Conservation (phyloP, 2,329 filamentous ascomycete species). For the Westerdykella aurantiaca region DNA sequence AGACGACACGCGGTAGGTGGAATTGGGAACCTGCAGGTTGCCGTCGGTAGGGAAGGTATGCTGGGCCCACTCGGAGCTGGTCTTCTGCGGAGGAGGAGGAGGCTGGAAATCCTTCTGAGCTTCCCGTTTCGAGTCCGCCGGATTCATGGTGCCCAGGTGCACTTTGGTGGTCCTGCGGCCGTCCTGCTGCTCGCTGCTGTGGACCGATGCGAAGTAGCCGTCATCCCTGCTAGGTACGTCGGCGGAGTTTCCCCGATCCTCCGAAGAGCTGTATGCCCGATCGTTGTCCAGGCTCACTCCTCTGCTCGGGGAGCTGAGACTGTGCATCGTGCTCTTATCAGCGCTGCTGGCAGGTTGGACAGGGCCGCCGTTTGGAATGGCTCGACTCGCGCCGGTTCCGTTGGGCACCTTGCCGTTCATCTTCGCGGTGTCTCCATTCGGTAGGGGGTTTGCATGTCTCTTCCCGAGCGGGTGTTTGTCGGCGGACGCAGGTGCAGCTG, state of each 20-base stretch:
- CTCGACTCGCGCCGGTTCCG: slow-evolving; percentile 19
- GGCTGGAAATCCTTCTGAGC: slow-evolving; percentile 24
- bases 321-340: slow-evolving; percentile 36
- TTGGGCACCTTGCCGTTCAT: slow-evolving; percentile 33
- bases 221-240: slow-evolving; percentile 37
- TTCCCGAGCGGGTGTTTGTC: slow-evolving; percentile 20
- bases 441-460: slow-evolving; percentile 16
- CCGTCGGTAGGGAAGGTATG: slow-evolving; percentile 17
- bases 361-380: slow-evolving; percentile 34
- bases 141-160: slow-evolving; percentile 27
- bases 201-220: slow-evolving; percentile 42
- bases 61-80: slow-evolving; percentile 10
- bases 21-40: slow-evolving; percentile 34
- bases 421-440: slow-evolving; percentile 24
- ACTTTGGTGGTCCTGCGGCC: slow-evolving; percentile 34
- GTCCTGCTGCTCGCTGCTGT: slow-evolving; percentile 33
- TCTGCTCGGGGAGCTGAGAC: slow-evolving; percentile 17
- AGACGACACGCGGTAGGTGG: slow-evolving; percentile 53
- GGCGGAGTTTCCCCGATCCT: slow-evolving; percentile 20
- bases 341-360: slow-evolving; percentile 28
- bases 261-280: slow-evolving; percentile 17
- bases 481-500: slow-evolving; percentile 21
- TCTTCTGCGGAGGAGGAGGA: slow-evolving; percentile 5
- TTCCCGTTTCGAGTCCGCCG: slow-evolving; percentile 23
- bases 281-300: slow-evolving; percentile 16